These are phyloP conservation scores for Vitis amurensis DNA, from an alignment of 164 flowering plant species.

Conservation along the genomic window DNA sequence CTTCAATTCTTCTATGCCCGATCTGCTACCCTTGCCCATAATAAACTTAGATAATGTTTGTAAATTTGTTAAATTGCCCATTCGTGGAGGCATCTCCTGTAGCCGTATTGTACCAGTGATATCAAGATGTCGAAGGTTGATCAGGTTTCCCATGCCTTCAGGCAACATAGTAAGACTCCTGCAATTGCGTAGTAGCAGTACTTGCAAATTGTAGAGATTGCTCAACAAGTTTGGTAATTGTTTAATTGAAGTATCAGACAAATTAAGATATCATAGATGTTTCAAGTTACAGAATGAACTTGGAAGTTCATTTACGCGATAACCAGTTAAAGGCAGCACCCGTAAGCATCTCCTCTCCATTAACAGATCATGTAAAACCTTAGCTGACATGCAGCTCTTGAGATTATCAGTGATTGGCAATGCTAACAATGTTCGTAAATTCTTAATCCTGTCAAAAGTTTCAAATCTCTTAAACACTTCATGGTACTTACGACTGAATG, in stretches of 20 bases:
- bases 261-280: slow-evolving; percentile 5
- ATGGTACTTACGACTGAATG: not conserved
- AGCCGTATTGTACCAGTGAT: not conserved
- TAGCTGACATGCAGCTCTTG: too few relatives aligned
- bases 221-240: not conserved
- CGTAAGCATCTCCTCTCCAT: too few relatives aligned
- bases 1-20: not conserved
- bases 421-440: not conserved
- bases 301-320: not conserved
- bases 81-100: not conserved
- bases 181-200: not conserved
- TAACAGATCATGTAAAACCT: too few relatives aligned
- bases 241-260: not conserved
- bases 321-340: too few relatives aligned
- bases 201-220: slow-evolving; percentile 1
- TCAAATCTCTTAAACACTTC: too few relatives aligned
- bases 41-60: not conserved
- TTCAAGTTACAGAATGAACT: not conserved
- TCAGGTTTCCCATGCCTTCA: not conserved
- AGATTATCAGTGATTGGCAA: too few relatives aligned
- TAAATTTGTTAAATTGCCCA: not conserved
- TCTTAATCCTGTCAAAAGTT: not conserved
- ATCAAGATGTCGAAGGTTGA: not conserved
- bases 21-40: not conserved
- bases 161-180: not conserved